These are phyloP conservation scores for Artemisia tridentata DNA, from an alignment of 129 eudicot species.

Conservation along the genomic window DNA sequence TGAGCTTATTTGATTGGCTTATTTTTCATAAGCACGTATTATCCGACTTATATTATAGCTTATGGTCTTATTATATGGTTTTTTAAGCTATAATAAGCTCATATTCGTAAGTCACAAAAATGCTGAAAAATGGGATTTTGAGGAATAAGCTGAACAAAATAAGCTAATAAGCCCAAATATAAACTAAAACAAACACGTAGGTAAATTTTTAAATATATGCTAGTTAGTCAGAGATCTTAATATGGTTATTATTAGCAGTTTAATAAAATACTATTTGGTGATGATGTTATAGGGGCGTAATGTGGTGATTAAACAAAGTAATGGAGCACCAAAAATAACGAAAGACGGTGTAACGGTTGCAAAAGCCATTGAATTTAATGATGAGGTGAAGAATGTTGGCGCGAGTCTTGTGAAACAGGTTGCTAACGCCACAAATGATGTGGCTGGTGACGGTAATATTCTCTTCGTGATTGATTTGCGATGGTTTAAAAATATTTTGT, in stretches of 20 bases:
- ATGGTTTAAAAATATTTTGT: neutral
- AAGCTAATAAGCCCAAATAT: no score
- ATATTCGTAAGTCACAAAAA: no score
- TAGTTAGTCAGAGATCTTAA: neutral
- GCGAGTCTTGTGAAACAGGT: conserved; percentile 88
- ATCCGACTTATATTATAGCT: no score
- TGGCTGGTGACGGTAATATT: conserved; percentile 83
- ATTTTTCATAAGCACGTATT: no score
- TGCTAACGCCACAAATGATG: conserved; percentile 79
- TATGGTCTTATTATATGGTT: no score
- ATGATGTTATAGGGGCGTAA: conserved; percentile 60
- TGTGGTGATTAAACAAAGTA: conserved; percentile 82
- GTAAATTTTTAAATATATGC: neutral
- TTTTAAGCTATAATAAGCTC: no score
- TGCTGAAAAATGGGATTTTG: no score
- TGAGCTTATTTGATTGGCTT: no score
- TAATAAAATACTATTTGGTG: neutral
- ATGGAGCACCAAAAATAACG: conserved; percentile 88
- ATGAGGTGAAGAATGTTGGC: conserved; percentile 70
- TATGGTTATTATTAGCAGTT: neutral
- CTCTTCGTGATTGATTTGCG: neutral
- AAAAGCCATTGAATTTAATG: conserved; percentile 75
- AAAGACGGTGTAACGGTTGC: conserved; percentile 96
- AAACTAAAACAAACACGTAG: no score
- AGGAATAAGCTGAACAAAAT: no score